phyloP scores from a whole-genome alignment of 768 basidiomycete species.

The Russula vinacea region DNA sequence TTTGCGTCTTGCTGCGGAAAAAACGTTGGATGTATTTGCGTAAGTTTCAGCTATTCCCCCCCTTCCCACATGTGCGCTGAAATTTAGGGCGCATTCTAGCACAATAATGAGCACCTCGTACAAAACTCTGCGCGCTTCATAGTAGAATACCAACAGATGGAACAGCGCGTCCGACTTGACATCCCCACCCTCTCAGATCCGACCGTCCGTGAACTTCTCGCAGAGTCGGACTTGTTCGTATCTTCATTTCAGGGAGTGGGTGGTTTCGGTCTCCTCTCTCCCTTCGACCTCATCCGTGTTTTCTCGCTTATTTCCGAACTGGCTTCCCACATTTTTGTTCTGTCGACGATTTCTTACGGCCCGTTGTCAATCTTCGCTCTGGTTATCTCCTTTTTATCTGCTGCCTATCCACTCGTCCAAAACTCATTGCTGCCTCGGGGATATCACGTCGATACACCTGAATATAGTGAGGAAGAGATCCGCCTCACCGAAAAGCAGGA shows the following conservation, averaged over 20 bases:
- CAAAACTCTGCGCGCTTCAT: conserved; percentile 68
- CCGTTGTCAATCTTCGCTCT: conserved; percentile 55
- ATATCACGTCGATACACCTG: conserved; percentile 45
- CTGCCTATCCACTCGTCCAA: conserved; percentile 56
- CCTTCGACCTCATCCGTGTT: conserved; percentile 73
- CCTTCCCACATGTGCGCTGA: conserved; percentile 2
- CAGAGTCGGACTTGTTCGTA: conserved; percentile 82
- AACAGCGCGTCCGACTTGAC: conserved; percentile 72
- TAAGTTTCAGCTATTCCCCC: conserved; percentile 43
- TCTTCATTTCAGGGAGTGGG: conserved; percentile 72
- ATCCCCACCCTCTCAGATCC: conserved; percentile 77
- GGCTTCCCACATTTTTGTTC: conserved; percentile 64
- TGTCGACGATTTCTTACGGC: conserved; percentile 58
- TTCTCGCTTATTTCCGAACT: conserved; percentile 70
- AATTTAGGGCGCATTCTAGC: conserved; percentile 40
- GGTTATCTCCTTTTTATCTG: conserved; percentile 58
- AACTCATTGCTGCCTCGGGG: conserved; percentile 51
- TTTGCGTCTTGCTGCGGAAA: conserved; percentile 59
- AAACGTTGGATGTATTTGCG: conserved; percentile 67
- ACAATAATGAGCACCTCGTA: conserved; percentile 70
- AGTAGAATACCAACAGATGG: conserved; percentile 76
- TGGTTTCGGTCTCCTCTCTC: conserved; percentile 75
- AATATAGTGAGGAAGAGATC: conserved; percentile 54
- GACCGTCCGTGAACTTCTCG: conserved; percentile 68
- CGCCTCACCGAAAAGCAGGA: conserved; percentile 69